phyloP scores from a whole-genome alignment of 768 basidiomycete genomes.

The Termitomyces sp. region DNA sequence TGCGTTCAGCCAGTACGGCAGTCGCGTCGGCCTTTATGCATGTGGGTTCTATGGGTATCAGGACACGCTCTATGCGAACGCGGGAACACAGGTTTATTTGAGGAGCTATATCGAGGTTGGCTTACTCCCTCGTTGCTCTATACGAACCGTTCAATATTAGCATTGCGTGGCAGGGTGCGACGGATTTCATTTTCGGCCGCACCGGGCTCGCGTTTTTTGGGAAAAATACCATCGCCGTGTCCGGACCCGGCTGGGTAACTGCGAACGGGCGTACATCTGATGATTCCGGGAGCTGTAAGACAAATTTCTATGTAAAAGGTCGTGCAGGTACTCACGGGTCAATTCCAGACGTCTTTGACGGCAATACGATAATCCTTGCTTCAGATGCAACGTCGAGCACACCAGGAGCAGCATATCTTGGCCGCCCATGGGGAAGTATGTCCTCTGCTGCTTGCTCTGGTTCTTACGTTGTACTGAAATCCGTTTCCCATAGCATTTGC shows the following conservation, averaged over 20 bases:
- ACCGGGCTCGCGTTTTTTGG: constrained; percentile 40
- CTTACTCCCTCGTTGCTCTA: neutral
- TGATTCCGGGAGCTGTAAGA: constrained; percentile 42
- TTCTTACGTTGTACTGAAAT: neutral
- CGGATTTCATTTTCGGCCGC: constrained; percentile 48
- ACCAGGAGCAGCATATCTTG: constrained; percentile 26
- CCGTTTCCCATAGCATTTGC: constrained; percentile 26
- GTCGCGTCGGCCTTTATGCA: constrained; percentile 35
- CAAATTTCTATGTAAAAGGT: neutral
- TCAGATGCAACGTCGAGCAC: neutral
- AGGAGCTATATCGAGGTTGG: constrained; percentile 41
- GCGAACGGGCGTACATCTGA: constrained; percentile 41
- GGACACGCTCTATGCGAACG: constrained; percentile 40
- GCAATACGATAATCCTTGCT: constrained; percentile 37
- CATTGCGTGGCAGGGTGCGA: constrained; percentile 32
- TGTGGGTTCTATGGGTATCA: constrained; percentile 43
- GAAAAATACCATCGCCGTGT: constrained; percentile 41
- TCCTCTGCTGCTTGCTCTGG: neutral
- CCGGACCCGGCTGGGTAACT: constrained; percentile 39
- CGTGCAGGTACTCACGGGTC: neutral
- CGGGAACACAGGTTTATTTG: constrained; percentile 43
- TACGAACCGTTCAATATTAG: neutral
- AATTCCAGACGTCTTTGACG: constrained; percentile 34
- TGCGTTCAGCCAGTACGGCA: constrained; percentile 45
- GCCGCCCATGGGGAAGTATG: constrained; percentile 40